Base-by-base conservation (phyloP, 164 flowering plant species). In the Berberis thunbergii region DNA sequence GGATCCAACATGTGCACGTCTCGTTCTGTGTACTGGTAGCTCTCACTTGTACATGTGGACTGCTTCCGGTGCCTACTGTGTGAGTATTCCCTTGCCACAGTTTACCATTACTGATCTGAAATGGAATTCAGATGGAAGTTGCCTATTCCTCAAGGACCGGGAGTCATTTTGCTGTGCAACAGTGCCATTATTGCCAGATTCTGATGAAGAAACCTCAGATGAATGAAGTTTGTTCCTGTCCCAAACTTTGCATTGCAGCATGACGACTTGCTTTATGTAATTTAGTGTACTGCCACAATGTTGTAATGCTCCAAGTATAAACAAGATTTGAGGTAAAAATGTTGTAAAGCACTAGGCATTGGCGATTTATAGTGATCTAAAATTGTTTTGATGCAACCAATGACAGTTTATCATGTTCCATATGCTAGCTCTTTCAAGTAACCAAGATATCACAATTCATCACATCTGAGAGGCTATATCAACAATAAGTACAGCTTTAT, bases 11-110 rank as follows among this genome's bases (percentile, higher is more conserved):
- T 77, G 81, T 66, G 60, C 91, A 1, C 91, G 97, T 0, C 83
- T 91, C 26, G 83, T 86, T 57, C 67, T 94, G 41, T 91, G 95
- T 80, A 94, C 97, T 1, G 91, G 98, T 64, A 89, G 92, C 72
- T 75, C 86, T 3, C 89, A 91, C 70, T 65, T 94, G 73, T 94
- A 94, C 73, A 87, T 91, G 88, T 94, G 98, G 98, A 87, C 93
- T 6, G 97, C 95, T 10, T 78, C 90, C 8, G 93, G 97, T 64
- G 89, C 96, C 11, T 90, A 70, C 75, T 90, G 98, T 61, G 86
- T 90, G 43, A 82, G 73, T 67, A 70, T 81, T 54, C 97, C 98
- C 1, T 73, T 91, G 64, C 93, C 91, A 26, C 76, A 83, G 49
- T 89, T 91, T 65, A 63, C 60, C 43, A 74, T 91, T 26, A 67